Conservation (phyloP, 805 yeast species). For the Pichia cephalocereana region DNA sequence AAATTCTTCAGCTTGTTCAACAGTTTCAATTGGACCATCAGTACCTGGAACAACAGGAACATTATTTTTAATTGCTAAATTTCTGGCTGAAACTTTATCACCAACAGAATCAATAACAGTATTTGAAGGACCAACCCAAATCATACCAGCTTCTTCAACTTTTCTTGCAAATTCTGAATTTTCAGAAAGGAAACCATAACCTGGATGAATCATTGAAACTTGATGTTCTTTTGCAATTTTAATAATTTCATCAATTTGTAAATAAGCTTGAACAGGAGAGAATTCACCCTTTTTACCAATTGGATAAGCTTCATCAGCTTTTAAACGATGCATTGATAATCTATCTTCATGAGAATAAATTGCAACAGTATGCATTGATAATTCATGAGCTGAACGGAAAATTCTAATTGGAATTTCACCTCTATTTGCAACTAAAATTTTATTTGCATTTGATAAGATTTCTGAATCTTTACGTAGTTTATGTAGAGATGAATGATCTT, state of each 20-base stretch:
- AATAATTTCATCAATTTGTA: slow-evolving; percentile 92
- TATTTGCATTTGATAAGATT: slow-evolving; percentile 44
- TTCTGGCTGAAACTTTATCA: slow-evolving; percentile 93
- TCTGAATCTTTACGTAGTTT: slow-evolving; percentile 33
- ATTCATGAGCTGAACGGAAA: slow-evolving; percentile 95
- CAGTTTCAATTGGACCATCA: slow-evolving; percentile 85
- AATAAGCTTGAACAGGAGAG: slow-evolving; percentile 93
- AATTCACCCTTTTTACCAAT: slow-evolving; percentile 84
- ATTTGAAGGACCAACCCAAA: slow-evolving; percentile 93
- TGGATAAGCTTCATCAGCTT: slow-evolving; percentile 89
- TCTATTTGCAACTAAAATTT: slow-evolving; percentile 72
- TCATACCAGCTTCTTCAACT: slow-evolving; percentile 83
- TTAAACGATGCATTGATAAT: slow-evolving; percentile 87
- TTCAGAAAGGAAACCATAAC: slow-evolving; percentile 85
- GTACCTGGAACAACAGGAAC: slow-evolving; percentile 98
- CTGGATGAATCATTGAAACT: slow-evolving; percentile 87
- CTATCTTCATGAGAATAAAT: slow-evolving; percentile 95
- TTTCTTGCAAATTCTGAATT: slow-evolving; percentile 90
- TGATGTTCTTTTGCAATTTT: slow-evolving; percentile 68
- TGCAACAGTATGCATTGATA: slow-evolving; percentile 95
- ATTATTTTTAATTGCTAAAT: slow-evolving; percentile 65
- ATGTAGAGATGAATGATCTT: slow-evolving; percentile 27
- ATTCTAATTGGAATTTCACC: slow-evolving; percentile 84
- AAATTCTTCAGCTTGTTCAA: slow-evolving; percentile 69
- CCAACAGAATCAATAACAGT: slow-evolving; percentile 89